Percentiles rank a stretch among this genome's conserved stretches.
phyloP scores from a whole-genome alignment of 768 basidiomycete genomes.

The Lactarius pseudohatsudake region DNA sequence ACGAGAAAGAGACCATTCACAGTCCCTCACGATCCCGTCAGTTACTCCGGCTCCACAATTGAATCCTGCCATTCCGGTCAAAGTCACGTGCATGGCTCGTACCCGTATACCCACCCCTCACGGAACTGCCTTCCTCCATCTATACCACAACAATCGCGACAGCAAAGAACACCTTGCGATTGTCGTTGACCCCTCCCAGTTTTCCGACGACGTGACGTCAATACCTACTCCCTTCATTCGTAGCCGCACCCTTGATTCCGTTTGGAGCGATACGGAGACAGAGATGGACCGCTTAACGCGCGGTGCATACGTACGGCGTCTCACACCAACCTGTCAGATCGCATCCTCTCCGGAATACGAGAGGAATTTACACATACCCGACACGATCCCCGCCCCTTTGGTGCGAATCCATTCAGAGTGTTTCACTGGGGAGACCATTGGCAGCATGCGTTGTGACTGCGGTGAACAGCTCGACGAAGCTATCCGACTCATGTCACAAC shows the following conservation, averaged over 20 bases:
- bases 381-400: conserved; percentile 66
- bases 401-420: conserved; percentile 98
- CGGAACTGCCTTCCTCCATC: conserved; percentile 87
- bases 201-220: conserved; percentile 45
- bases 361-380: conserved; percentile 23
- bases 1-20: conserved; percentile 40
- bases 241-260: conserved; percentile 74
- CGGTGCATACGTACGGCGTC: conserved; percentile 89
- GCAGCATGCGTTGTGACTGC: conserved; percentile 98
- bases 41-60: conserved; percentile 15
- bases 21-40: conserved; percentile 25
- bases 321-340: conserved; percentile 52
- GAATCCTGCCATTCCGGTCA: conserved; percentile 39
- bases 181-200: conserved; percentile 89
- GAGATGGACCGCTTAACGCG: conserved; percentile 91
- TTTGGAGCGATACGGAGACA: conserved; percentile 85
- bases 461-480: conserved; percentile 98
- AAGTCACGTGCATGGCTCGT: conserved; percentile 92
- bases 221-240: conserved; percentile 57
- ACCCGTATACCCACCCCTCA: conserved; percentile 97
- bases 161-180: conserved; percentile 94
- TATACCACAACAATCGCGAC: conserved; percentile 93
- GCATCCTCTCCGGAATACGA: conserved; percentile 35
- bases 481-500: conserved; percentile 81
- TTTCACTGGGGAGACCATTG: conserved; percentile 97